phyloP scores from a whole-genome alignment of 225 moss, liverwort and hornwort genomes.

The Polytrichum commune region DNA sequence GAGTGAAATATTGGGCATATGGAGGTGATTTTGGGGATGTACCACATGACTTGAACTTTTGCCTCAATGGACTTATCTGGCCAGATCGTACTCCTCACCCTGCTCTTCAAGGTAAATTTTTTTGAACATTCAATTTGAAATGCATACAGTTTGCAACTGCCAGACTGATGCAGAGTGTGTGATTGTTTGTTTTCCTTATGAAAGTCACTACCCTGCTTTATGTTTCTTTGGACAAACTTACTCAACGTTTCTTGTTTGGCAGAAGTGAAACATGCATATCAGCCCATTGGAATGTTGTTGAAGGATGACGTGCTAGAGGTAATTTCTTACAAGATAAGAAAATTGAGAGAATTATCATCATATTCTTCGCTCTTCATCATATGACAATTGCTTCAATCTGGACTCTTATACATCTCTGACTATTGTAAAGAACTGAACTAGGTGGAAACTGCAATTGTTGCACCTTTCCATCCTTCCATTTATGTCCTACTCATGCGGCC shows the following conservation, averaged over 20 bases:
- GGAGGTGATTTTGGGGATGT: slow-evolving; percentile 97
- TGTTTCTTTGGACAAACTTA: too few relatives aligned
- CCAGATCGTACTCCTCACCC: slow-evolving; percentile 88
- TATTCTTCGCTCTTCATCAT: too few relatives aligned
- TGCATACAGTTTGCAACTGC: neutral
- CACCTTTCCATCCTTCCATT: too few relatives aligned
- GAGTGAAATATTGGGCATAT: slow-evolving; percentile 86
- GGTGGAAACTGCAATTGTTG: too few relatives aligned
- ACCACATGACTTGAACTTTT: slow-evolving; percentile 95
- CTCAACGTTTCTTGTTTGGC: slow-evolving; percentile 20
- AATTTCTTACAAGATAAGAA: neutral
- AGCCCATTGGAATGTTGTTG: slow-evolving; percentile 71
- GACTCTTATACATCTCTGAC: too few relatives aligned
- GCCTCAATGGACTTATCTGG: slow-evolving; percentile 93
- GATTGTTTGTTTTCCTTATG: too few relatives aligned
- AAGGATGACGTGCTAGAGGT: slow-evolving; percentile 60
- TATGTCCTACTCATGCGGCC: too few relatives aligned
- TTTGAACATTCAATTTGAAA: neutral
- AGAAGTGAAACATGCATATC: slow-evolving; percentile 92
- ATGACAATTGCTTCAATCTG: too few relatives aligned
- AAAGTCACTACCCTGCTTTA: too few relatives aligned
- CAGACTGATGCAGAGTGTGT: too few relatives aligned
- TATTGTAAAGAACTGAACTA: too few relatives aligned
- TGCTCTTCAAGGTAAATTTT: slow-evolving; percentile 69
- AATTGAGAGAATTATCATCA: too few relatives aligned